These are phyloP conservation scores for Annulohypoxylon moriforme DNA, from an alignment of 495 filamentous ascomycete species.

Conservation along the genomic window DNA sequence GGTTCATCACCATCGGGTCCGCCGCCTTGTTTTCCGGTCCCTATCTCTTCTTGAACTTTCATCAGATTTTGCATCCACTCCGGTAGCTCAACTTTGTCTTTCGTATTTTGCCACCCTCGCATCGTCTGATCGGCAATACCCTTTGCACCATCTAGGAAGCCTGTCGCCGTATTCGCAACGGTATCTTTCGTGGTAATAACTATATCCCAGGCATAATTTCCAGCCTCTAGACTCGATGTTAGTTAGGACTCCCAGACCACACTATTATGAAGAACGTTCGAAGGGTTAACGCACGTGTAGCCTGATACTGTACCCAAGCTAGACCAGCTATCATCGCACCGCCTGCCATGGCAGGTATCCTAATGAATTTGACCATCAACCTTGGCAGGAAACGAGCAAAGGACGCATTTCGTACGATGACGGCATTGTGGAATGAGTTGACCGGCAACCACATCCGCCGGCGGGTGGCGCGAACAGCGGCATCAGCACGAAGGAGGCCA, in stretches of 20 bases:
- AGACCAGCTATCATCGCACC: conserved; percentile 86
- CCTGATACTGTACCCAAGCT: conserved; percentile 96
- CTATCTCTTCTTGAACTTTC: conserved; percentile 64
- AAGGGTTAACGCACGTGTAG: conserved; percentile 72
- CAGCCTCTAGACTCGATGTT: conserved; percentile 71
- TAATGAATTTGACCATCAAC: conserved; percentile 85
- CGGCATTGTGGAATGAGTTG: conserved; percentile 85
- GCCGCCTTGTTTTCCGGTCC: conserved; percentile 51
- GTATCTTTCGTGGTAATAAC: conserved; percentile 76
- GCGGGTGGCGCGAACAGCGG: conserved; percentile 66
- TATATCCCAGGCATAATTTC: conserved; percentile 87
- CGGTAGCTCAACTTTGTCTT: conserved; percentile 77
- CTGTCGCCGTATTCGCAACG: conserved; percentile 71
- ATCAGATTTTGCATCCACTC: conserved; percentile 88
- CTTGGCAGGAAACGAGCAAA: conserved; percentile 89
- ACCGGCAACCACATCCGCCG: conserved; percentile 79
- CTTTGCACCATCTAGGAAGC: conserved; percentile 74
- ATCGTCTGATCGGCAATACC: conserved; percentile 81
- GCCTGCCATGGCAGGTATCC: conserved; percentile 90
- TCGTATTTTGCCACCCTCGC: conserved; percentile 85
- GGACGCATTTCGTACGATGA: conserved; percentile 84
- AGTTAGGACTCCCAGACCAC: conserved; percentile 8
- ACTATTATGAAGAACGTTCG: conserved; percentile 34
- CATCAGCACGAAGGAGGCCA: conserved; percentile 74
- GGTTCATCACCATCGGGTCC: conserved; percentile 61